Conservation (phyloP, 2,329 filamentous ascomycete species). For the Xylaria digitata region DNA sequence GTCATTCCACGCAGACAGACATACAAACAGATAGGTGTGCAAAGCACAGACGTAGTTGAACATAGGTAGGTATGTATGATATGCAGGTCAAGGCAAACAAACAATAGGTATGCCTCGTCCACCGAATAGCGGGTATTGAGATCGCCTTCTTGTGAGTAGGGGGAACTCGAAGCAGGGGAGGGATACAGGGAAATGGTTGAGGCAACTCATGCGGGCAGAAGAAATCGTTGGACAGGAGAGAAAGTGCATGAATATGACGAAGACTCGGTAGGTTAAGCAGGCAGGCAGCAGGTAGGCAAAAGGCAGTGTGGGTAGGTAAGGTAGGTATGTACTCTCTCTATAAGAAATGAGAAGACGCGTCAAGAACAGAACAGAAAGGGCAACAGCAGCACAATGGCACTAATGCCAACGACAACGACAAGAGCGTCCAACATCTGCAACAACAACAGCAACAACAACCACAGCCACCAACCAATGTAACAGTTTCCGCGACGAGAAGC, state of each 20-base stretch:
- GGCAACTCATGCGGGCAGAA: too few relatives aligned
- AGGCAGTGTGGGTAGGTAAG: too few relatives aligned
- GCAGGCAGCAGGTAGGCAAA: too few relatives aligned
- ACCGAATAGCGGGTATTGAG: neutral
- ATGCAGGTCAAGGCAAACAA: constrained; percentile 13
- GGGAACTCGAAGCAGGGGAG: neutral
- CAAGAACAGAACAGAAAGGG: too few relatives aligned
- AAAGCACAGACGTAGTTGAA: neutral
- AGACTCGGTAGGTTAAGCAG: too few relatives aligned
- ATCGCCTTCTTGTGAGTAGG: neutral
- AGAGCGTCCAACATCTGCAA: too few relatives aligned
- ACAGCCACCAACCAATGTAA: constrained; percentile 6
- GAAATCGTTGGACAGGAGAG: neutral
- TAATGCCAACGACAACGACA: too few relatives aligned
- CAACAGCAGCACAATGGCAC: too few relatives aligned
- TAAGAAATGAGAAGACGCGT: too few relatives aligned
- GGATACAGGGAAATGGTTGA: neutral
- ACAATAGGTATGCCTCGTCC: neutral
- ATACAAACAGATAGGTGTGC: neutral
- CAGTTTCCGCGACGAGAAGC: neutral
- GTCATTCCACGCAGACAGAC: neutral
- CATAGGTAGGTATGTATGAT: constrained; percentile 3
- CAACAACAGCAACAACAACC: neutral
- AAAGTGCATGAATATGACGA: too few relatives aligned
- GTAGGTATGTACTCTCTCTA: too few relatives aligned